Percentiles rank a stretch among this genome's conserved stretches.
Conservation (phyloP, 306 rosid genomes). For the Cucurbita moschata region DNA sequence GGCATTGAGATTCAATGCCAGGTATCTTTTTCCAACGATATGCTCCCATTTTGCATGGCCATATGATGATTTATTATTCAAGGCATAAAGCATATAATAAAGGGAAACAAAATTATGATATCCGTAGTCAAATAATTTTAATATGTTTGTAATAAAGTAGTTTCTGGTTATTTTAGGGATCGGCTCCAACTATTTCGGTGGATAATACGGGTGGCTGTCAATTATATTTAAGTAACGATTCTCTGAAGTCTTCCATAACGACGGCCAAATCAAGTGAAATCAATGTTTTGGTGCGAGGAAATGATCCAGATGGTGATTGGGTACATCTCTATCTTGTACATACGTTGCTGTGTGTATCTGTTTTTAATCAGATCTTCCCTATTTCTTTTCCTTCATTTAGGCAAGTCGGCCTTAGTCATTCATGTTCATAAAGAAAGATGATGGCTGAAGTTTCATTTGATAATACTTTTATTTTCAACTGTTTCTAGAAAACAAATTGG, state of each 20-base stretch:
- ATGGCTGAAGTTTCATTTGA: not conserved
- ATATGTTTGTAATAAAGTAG: not conserved
- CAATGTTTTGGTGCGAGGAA: conserved; percentile 77
- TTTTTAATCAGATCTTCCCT: not conserved
- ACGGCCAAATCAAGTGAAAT: conserved; percentile 94
- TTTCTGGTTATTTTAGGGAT: conserved; percentile 38
- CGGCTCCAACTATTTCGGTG: conserved; percentile 83
- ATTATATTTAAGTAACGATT: conserved; percentile 73
- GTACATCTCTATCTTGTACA: conserved; percentile 25
- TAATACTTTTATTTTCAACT: not conserved
- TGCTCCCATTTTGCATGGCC: not conserved
- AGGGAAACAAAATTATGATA: not conserved
- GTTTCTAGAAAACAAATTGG: not conserved
- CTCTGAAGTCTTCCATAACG: conserved; percentile 62
- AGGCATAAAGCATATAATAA: not conserved
- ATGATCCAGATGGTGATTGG: conserved; percentile 70
- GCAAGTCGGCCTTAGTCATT: not conserved
- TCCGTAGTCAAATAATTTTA: not conserved
- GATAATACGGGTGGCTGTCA: conserved; percentile 91
- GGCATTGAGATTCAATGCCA: conserved; percentile 94
- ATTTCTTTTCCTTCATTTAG: not conserved
- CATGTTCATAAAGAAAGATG: not conserved
- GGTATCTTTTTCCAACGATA: conserved; percentile 24
- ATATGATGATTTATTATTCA: not conserved
- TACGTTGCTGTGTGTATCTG: not conserved